Percentiles rank a stretch among this genome's conserved stretches.
phyloP scores from a whole-genome alignment of 2,329 filamentous ascomycete genomes.

The Blastomyces emzantsi region DNA sequence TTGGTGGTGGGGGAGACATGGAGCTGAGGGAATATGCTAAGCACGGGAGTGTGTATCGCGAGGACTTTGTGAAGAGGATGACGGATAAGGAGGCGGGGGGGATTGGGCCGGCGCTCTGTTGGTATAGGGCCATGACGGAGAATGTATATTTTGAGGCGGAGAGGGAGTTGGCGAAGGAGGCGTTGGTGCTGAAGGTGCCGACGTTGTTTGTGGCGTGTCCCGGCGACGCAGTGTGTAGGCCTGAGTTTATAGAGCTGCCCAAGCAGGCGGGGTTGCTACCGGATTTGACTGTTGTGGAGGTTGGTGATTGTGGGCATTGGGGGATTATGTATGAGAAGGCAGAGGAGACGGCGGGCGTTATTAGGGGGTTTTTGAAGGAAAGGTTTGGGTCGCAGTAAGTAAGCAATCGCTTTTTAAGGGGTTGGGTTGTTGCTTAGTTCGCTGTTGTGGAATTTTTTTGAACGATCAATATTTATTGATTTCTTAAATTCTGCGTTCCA shows the following conservation, averaged over 20 bases:
- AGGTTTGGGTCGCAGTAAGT: neutral
- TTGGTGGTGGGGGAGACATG: neutral
- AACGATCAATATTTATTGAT: neutral
- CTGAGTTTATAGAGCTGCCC: neutral
- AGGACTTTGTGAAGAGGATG: neutral
- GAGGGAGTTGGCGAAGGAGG: neutral
- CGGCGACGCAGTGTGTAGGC: neutral
- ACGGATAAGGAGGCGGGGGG: neutral
- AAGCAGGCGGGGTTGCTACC: neutral
- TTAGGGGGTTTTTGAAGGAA: slow-evolving; percentile 1
- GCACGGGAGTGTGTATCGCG: neutral
- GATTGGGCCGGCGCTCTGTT: neutral
- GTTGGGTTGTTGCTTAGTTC: too few species aligned
- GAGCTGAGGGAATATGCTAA: neutral
- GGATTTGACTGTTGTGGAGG: slow-evolving; percentile 2
- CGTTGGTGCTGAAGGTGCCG: neutral
- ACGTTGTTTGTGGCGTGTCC: neutral
- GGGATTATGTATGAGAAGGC: neutral
- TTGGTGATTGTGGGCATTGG: slow-evolving; percentile 3
- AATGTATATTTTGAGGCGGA: neutral
- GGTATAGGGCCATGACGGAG: neutral
- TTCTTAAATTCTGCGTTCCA: too few species aligned
- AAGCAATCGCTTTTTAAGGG: neutral
- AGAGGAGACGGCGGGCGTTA: neutral
- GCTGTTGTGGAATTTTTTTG: neutral